Conservation (phyloP, 306 rosid species). For the Dalbergia cultrata region DNA sequence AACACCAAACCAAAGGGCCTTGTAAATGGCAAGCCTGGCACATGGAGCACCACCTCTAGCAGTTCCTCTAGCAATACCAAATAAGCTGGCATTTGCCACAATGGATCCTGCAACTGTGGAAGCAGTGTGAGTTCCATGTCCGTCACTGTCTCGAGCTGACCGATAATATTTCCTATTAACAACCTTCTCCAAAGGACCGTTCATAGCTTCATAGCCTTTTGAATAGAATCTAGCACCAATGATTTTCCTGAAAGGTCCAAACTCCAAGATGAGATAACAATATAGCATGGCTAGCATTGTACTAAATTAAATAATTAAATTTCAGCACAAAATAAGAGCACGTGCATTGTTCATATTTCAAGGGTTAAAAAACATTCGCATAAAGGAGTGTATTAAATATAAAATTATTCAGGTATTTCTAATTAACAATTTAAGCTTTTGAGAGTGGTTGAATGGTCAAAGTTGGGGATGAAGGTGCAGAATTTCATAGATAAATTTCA, state of each 20-base stretch:
- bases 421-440: no score
- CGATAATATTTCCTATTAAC: constrained; percentile 54
- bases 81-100: constrained; percentile 59
- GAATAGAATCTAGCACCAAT: constrained; percentile 70
- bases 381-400: no score
- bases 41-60: constrained; percentile 75
- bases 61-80: constrained; percentile 69
- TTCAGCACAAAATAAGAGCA: no score
- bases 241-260: constrained; percentile 62
- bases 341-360: no score
- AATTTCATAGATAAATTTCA: no score
- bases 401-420: no score
- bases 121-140: constrained; percentile 84
- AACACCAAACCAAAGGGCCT: constrained; percentile 70
- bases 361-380: no score
- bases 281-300: no score
- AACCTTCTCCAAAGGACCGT: constrained; percentile 57
- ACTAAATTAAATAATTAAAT: no score
- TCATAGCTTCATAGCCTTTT: constrained; percentile 60
- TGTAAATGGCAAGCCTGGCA: constrained; percentile 77
- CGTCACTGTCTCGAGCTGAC: constrained; percentile 68
- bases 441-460: no score
- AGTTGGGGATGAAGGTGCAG: no score
- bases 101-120: constrained; percentile 76
- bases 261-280: constrained; percentile 17